phyloP scores from a whole-genome alignment of 2,329 filamentous ascomycete genomes.

The Pyrenophora graminea region DNA sequence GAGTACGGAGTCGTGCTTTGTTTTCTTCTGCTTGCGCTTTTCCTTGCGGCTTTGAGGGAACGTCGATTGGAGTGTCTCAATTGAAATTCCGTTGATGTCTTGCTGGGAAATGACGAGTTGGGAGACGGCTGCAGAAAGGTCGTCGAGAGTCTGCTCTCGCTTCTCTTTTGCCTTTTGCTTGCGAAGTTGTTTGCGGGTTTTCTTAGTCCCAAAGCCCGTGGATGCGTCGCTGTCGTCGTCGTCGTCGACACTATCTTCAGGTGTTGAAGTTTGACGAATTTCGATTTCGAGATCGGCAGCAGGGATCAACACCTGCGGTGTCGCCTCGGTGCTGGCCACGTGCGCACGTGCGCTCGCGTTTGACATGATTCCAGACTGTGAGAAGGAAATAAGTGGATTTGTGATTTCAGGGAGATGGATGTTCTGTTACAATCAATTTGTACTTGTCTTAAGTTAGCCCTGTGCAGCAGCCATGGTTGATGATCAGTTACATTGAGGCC shows the following conservation, averaged over 20 bases:
- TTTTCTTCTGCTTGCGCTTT: conserved; percentile 29
- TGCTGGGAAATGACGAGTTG: background rate
- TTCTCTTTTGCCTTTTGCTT: conserved; percentile 19
- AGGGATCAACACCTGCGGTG: conserved; percentile 19
- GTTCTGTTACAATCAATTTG: background rate
- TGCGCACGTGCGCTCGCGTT: conserved; percentile 43
- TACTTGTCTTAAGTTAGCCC: background rate
- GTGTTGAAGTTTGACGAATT: conserved; percentile 23
- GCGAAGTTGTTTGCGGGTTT: conserved; percentile 32
- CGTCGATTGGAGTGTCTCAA: conserved; percentile 1
- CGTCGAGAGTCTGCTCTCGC: conserved; percentile 2
- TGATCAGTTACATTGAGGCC: background rate
- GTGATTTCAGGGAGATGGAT: background rate
- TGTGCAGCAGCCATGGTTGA: background rate
- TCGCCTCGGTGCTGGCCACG: conserved; percentile 31
- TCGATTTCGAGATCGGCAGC: conserved; percentile 23
- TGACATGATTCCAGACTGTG: conserved; percentile 13
- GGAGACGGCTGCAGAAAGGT: background rate
- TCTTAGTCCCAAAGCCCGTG: background rate
- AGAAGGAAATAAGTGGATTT: background rate
- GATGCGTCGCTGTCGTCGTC: conserved; percentile 1
- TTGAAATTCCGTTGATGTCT: conserved; percentile 1
- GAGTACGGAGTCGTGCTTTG: conserved; percentile 12
- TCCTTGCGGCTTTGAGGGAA: conserved; percentile 27
- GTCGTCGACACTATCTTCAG: conserved; percentile 6